Percentiles rank a stretch among this genome's conserved stretches.
phyloP scores from a whole-genome alignment of 331 rosid genomes.

The Quercus phellos region DNA sequence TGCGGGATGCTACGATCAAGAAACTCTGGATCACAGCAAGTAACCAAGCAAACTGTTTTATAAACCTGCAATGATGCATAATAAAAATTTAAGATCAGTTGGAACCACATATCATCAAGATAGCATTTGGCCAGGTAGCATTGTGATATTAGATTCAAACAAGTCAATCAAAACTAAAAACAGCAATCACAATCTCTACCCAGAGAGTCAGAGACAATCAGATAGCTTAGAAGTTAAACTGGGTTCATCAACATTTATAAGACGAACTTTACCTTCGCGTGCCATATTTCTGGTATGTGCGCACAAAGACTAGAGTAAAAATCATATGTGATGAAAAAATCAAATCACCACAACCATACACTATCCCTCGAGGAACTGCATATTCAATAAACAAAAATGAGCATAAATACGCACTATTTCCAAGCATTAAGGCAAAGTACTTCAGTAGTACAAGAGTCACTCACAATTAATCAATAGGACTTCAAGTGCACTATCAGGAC shows the following conservation, averaged over 20 bases:
- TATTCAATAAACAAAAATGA: conserved; percentile 27
- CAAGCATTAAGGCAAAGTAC: conserved; percentile 18
- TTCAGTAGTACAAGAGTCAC: conserved; percentile 6
- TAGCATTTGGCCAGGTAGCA: background rate
- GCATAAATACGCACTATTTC: background rate
- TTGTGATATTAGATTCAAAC: background rate
- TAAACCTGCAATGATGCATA: conserved; percentile 37
- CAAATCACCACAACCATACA: conserved; percentile 95
- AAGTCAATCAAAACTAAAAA: background rate
- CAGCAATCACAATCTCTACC: background rate
- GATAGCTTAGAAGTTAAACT: background rate
- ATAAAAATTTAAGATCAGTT: background rate
- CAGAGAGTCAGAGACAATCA: background rate
- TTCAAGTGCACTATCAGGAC: conserved; percentile 56
- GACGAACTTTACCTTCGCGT: conserved; percentile 48
- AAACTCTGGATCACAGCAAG: conserved; percentile 83
- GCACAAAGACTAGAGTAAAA: conserved; percentile 77
- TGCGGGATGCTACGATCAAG: conserved; percentile 92
- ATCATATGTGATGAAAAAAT: conserved; percentile 98
- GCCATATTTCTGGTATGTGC: conserved; percentile 84
- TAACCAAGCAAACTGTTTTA: conserved; percentile 83
- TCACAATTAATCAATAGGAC: conserved; percentile 74
- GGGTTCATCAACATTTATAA: conserved; percentile 14
- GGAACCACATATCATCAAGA: background rate
- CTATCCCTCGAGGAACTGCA: conserved; percentile 84